A percentile compares a stretch with the other conserved stretches of the same genome.
These are phyloP conservation scores for Pterocarpus macrocarpus DNA, from an alignment of 306 rosid genomes.

Conservation along the genomic window DNA sequence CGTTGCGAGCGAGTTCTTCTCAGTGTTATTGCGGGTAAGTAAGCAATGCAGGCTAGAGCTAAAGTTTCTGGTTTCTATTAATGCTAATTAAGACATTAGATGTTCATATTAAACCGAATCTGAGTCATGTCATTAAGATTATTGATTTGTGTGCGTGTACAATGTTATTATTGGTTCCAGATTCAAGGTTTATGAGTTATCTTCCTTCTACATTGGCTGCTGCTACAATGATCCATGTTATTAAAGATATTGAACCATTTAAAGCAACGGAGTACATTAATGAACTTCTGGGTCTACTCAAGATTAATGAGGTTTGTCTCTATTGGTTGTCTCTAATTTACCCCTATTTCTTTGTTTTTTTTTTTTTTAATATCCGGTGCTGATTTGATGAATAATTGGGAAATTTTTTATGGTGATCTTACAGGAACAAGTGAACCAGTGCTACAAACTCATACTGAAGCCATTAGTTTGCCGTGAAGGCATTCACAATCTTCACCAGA, in stretches of 20 bases:
- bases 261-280: slow-evolving; percentile 69
- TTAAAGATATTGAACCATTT: slow-evolving; percentile 72
- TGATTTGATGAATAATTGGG: slow-evolving; percentile 29
- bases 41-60: slow-evolving; percentile 5
- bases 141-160: slow-evolving; percentile 13
- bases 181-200: slow-evolving; percentile 67
- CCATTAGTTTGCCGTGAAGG: slow-evolving; percentile 52
- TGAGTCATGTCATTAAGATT: neutral
- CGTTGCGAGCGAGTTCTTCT: slow-evolving; percentile 81
- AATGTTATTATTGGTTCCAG: slow-evolving; percentile 52
- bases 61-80: neutral
- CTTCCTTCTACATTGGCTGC: slow-evolving; percentile 88
- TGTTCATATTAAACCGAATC: slow-evolving; percentile 4
- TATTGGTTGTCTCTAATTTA: slow-evolving; percentile 23
- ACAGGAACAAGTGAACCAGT: slow-evolving; percentile 74
- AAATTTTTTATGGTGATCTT: slow-evolving; percentile 42
- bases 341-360: neutral
- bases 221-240: slow-evolving; percentile 82
- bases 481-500: slow-evolving; percentile 49
- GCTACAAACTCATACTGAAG: slow-evolving; percentile 70
- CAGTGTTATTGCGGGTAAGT: slow-evolving; percentile 69
- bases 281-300: slow-evolving; percentile 73
- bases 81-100: slow-evolving; percentile 17
- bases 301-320: slow-evolving; percentile 75
- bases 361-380: neutral